A percentile compares a stretch with the other conserved stretches of the same genome.
Conservation (phyloP, 306 rosid genomes). For the Quillaja saponaria region DNA sequence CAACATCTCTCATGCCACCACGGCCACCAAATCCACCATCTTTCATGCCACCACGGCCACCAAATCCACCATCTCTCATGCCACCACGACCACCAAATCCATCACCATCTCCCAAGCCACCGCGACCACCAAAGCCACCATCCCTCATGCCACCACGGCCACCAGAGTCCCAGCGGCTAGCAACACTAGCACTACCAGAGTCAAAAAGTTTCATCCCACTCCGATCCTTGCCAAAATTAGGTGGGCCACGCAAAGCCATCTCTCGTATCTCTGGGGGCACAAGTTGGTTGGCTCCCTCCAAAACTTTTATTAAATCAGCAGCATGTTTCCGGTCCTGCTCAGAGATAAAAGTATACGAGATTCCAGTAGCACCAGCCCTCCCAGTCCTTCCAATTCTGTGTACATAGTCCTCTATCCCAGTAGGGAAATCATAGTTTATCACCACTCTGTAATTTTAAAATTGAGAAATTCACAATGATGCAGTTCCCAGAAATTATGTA, state of each 20-base stretch:
- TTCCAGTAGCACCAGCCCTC: conserved; percentile 96
- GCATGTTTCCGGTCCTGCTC: conserved; percentile 99
- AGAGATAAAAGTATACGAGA: conserved; percentile 86
- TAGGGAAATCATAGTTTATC: conserved; percentile 96
- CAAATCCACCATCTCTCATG: conserved; percentile 66
- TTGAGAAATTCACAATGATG: not conserved
- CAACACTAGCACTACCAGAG: conserved; percentile 32
- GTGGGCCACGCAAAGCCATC: conserved; percentile 80
- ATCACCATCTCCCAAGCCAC: conserved; percentile 52
- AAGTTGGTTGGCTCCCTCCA: conserved; percentile 94
- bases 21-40: conserved; percentile 52
- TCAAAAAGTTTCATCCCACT: conserved; percentile 63
- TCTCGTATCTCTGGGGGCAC: conserved; percentile 90
- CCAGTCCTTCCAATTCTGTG: conserved; percentile 99
- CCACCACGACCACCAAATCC: conserved; percentile 56
- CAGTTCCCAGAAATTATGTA: conserved; percentile 7
- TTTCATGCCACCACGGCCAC: conserved; percentile 56
- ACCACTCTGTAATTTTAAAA: conserved; percentile 66
- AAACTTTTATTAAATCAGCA: conserved; percentile 81
- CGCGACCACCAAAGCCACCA: conserved; percentile 61
- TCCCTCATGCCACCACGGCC: conserved; percentile 60
- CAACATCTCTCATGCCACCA: conserved; percentile 63
- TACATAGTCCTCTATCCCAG: conserved; percentile 92
- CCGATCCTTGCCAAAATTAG: conserved; percentile 77
- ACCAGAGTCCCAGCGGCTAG: conserved; percentile 57